These are phyloP conservation scores for Fusarium denticulatum DNA, from an alignment of 2,329 filamentous ascomycete species.

Conservation along the genomic window DNA sequence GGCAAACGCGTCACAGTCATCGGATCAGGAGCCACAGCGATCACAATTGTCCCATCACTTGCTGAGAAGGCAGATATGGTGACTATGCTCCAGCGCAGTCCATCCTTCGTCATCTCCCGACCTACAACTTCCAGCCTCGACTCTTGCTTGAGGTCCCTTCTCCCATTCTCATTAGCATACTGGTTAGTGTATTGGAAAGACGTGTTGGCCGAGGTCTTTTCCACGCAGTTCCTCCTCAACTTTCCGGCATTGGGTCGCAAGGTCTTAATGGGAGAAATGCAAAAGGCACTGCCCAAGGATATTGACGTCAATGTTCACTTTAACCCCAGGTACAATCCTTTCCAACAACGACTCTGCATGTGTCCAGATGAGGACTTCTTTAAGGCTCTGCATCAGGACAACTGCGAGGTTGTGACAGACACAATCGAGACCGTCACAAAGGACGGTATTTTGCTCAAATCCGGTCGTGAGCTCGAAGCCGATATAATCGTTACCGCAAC, in stretches of 20 bases:
- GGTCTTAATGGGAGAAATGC: slow-evolving; percentile 55
- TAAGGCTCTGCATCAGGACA: slow-evolving; percentile 56
- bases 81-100: slow-evolving; percentile 85
- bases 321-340: slow-evolving; percentile 70
- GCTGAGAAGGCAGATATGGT: slow-evolving; percentile 71
- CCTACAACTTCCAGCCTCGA: slow-evolving; percentile 53
- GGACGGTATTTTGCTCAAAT: slow-evolving; percentile 58
- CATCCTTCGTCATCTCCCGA: slow-evolving; percentile 72
- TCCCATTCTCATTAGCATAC: slow-evolving; percentile 60
- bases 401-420: slow-evolving; percentile 61
- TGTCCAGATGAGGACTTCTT: slow-evolving; percentile 68
- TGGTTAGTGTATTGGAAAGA: slow-evolving; percentile 60
- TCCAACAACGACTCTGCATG: slow-evolving; percentile 81
- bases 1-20: slow-evolving; percentile 77
- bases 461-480: slow-evolving; percentile 62
- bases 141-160: slow-evolving; percentile 50
- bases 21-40: slow-evolving; percentile 80
- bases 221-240: slow-evolving; percentile 46
- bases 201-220: slow-evolving; percentile 57
- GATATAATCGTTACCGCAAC: slow-evolving; percentile 78
- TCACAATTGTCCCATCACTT: slow-evolving; percentile 79
- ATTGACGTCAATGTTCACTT: slow-evolving; percentile 71
- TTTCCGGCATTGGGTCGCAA: slow-evolving; percentile 41
- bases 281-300: slow-evolving; percentile 61
- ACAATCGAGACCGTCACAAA: slow-evolving; percentile 61